phyloP scores from a whole-genome alignment of 495 filamentous ascomycete species.

The Penicillium odoratum region DNA sequence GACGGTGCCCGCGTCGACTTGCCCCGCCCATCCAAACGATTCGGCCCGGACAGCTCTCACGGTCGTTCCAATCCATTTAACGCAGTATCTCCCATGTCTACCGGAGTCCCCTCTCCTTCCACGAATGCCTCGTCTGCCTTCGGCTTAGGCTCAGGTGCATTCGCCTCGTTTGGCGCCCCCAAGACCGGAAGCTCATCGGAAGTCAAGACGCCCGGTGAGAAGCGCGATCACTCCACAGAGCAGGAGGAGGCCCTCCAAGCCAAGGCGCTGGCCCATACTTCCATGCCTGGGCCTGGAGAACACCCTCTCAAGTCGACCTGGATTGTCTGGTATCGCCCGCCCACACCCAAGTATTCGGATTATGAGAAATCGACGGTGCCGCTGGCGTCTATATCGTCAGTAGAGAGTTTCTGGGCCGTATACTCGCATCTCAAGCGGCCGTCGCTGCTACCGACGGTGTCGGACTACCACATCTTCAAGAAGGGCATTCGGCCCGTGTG shows the following conservation, averaged over 20 bases:
- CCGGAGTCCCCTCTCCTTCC: constrained; percentile 79
- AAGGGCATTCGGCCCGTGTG: constrained; percentile 95
- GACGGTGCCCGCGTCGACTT: constrained; percentile 61
- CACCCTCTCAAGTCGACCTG: constrained; percentile 81
- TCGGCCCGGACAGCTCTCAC: constrained; percentile 75
- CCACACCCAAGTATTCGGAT: constrained; percentile 94
- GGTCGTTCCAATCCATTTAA: constrained; percentile 86
- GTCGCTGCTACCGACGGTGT: constrained; percentile 83
- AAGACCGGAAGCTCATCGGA: constrained; percentile 86
- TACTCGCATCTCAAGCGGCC: constrained; percentile 91
- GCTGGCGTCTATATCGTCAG: constrained; percentile 76
- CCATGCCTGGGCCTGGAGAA: constrained; percentile 42
- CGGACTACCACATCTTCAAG: constrained; percentile 98
- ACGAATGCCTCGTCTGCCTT: constrained; percentile 88
- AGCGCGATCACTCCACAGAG: constrained; percentile 55
- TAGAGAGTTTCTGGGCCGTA: constrained; percentile 89
- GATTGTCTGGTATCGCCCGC: constrained; percentile 96
- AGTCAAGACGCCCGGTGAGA: constrained; percentile 67
- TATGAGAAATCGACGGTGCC: constrained; percentile 95
- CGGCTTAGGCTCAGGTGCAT: constrained; percentile 90
- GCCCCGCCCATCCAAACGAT: constrained; percentile 71
- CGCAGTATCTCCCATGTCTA: constrained; percentile 68
- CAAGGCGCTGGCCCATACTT: constrained; percentile 40
- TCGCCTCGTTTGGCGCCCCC: constrained; percentile 93
- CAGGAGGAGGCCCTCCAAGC: constrained; percentile 56